Evolutionary conservation across 345 rosid species (phyloP).

Genomic region (Populus deltoides): DNA sequence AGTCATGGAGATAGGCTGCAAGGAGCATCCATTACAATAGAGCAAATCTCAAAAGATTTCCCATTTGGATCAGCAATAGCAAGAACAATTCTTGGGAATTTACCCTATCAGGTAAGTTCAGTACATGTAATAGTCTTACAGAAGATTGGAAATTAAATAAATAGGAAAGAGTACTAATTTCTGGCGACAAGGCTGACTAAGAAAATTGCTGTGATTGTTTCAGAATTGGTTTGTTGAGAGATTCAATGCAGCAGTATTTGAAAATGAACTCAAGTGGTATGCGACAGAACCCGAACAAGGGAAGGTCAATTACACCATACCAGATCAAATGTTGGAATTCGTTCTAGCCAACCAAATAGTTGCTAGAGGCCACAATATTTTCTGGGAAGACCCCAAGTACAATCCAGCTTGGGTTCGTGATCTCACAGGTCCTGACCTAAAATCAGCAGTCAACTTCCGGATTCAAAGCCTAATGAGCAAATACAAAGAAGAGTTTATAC

Average conservation of each 20-base stretch:
- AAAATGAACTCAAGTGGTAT: constrained; percentile 89
- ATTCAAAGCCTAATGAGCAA: constrained; percentile 70
- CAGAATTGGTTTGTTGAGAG: constrained; percentile 80
- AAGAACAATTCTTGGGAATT: constrained; percentile 61
- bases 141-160: background rate
- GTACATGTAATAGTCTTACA: background rate
- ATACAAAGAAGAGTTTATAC: constrained; percentile 71
- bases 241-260: constrained; percentile 82
- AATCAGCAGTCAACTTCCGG: constrained; percentile 50
- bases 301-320: constrained; percentile 49
- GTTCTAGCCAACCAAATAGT: constrained; percentile 49
- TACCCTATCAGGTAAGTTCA: constrained; percentile 60
- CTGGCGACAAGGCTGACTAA: background rate
- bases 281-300: constrained; percentile 80
- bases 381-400: constrained; percentile 88
- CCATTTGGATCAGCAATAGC: constrained; percentile 84
- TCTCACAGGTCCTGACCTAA: constrained; percentile 41
- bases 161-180: background rate
- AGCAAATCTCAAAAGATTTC: constrained; percentile 73
- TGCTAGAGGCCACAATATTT: constrained; percentile 85
- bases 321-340: constrained; percentile 65
- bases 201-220: background rate
- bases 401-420: constrained; percentile 60
- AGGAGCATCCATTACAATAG: constrained; percentile 46
- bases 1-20: constrained; percentile 48